phyloP scores from a whole-genome alignment of 768 basidiomycete genomes.

The Filobasidium wieringae region DNA sequence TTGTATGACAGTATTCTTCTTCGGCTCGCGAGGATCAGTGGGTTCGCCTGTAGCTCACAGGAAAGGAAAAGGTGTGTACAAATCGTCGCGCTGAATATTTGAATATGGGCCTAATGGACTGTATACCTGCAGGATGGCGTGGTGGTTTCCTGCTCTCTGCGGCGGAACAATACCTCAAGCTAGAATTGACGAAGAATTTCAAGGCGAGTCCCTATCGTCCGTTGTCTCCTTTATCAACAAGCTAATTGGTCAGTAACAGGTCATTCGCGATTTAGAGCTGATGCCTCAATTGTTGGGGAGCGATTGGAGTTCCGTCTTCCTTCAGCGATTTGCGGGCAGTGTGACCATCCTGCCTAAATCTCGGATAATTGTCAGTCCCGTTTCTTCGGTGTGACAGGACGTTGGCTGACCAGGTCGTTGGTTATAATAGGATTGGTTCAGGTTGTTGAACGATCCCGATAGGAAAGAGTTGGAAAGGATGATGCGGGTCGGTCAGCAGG shows the following conservation, averaged over 20 bases:
- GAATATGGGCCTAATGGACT: background rate
- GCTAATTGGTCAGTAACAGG: constrained; percentile 35
- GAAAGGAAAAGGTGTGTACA: constrained; percentile 57
- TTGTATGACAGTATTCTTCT: constrained; percentile 59
- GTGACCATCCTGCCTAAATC: constrained; percentile 47
- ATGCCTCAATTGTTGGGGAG: constrained; percentile 83
- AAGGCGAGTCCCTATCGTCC: constrained; percentile 44
- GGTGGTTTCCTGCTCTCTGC: constrained; percentile 88
- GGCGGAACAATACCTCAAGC: constrained; percentile 85
- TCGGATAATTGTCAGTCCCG: constrained; percentile 51
- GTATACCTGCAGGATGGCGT: constrained; percentile 57
- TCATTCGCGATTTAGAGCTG: constrained; percentile 91
- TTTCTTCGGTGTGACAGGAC: constrained; percentile 4
- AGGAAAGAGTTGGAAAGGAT: constrained; percentile 67
- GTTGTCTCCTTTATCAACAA: background rate
- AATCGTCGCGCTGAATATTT: background rate
- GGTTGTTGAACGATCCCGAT: constrained; percentile 72
- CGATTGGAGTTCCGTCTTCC: constrained; percentile 93
- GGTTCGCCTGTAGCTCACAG: constrained; percentile 76
- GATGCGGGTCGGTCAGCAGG: constrained; percentile 72
- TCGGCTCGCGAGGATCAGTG: constrained; percentile 49
- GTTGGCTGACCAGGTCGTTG: background rate
- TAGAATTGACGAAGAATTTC: constrained; percentile 94
- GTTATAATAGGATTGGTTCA: constrained; percentile 59
- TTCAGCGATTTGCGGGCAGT: constrained; percentile 68